Percentiles rank a stretch among this genome's conserved stretches.
phyloP scores from a whole-genome alignment of 805 yeast genomes.

The Yamadazyma kitorensis region DNA sequence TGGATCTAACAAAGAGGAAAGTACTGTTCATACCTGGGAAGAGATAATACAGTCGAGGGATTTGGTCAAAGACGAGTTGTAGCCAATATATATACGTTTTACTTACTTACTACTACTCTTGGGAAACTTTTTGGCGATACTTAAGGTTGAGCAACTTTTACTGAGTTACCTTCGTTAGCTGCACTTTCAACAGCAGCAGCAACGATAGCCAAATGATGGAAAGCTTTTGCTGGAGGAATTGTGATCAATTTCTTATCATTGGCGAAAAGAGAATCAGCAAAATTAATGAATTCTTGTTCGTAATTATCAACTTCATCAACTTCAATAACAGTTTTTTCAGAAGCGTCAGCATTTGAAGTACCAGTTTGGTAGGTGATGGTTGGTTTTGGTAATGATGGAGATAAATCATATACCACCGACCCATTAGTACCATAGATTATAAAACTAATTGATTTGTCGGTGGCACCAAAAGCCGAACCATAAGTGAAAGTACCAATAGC shows the following conservation, averaged over 20 bases:
- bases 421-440: constrained; percentile 80
- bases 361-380: constrained; percentile 37
- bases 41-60: constrained; percentile 1
- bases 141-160: constrained; percentile 39
- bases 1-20: no score
- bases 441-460: constrained; percentile 64
- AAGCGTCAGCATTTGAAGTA: constrained; percentile 42
- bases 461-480: constrained; percentile 84
- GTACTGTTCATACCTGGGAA: constrained; percentile 4
- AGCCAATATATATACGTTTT: neutral
- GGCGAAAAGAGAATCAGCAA: constrained; percentile 55
- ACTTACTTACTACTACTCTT: no score
- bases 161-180: constrained; percentile 47
- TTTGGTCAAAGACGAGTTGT: constrained; percentile 8
- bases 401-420: constrained; percentile 63
- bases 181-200: constrained; percentile 82
- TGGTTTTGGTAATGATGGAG: constrained; percentile 44
- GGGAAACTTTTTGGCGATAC: no score
- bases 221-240: constrained; percentile 73
- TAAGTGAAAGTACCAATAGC: constrained; percentile 82
- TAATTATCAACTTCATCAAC: constrained; percentile 44
- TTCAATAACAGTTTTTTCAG: constrained; percentile 42
- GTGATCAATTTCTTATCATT: constrained; percentile 58
- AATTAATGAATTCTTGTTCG: constrained; percentile 46
- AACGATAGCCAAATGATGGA: constrained; percentile 89